Evolutionary conservation across 768 basidiomycete species (phyloP), one percentile per base, ranked within the genome.

Genomic region (Russula dissimulans): DNA sequence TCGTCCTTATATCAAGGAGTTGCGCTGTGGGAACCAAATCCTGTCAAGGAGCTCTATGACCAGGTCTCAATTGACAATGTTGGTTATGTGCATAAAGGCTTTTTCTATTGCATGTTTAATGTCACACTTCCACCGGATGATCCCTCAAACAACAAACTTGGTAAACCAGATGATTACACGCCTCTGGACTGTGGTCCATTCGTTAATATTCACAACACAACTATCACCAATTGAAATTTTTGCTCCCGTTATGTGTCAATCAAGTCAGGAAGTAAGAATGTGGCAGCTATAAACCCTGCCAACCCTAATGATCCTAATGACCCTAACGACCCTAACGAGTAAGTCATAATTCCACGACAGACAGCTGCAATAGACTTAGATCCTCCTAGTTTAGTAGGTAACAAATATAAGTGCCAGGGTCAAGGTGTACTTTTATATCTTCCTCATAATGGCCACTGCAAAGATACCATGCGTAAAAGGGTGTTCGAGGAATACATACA

Each of bases 61-160:
- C 48, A 18, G 1, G 65, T 67, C 51, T 26, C 39, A 1, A 42
- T 66, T 11, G 66, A 57, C 12, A 61, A 67, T 48, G 66, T 67
- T 38, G 66, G 66, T 38, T 66, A 56, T 38, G 47, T 63, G 8
- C n/a, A n/a, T 15, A 39, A 55, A 11, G 66, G 66, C 7, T 26
- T 32, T 18, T 67, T 67, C 22, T 29, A 44, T 49, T 53, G 60
- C 38, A 54, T 66, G 38, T 66, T 66, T 58, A 67, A 65, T 11
- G 53, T 48, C 14, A 47, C 54, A 2, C 54, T 44, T 26, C 18
- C 54, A 5, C 49, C 39, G 49, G 32, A 42, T 18, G 1, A 59
- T 36, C 32, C 43, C 18, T 59, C 17, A 14, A 45, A 59, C 29
- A 5, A 9, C 4, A 54, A 3, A 9, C 22, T 47, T 12, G 32